Base-by-base conservation (phyloP, 2,329 filamentous ascomycete species). In the Huntiella moniliformis region DNA sequence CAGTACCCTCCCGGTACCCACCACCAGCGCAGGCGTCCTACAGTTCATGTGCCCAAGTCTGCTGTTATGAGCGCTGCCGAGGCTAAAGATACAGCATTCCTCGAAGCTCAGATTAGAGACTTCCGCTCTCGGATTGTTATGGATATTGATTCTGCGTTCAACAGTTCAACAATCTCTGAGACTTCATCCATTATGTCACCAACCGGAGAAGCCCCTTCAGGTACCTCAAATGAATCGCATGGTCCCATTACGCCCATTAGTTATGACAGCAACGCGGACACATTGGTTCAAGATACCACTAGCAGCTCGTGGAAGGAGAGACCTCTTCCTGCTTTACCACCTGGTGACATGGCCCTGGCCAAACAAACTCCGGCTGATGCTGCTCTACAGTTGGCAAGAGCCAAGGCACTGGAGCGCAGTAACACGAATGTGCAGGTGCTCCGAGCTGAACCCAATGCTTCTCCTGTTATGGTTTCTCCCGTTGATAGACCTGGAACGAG, bases 101-200 rank as follows among this genome's bases (percentile, higher is more conserved):
- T 70, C 54, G 78, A 74, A 53, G 84, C 86, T 49, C 87, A 94
- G 57, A 73, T 91, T 45, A 72, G 84, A 5, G 79, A 88, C 54
- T 80, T 92, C 48, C 93, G 85, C 54, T 39, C 37, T 54, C 85
- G 85, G 54, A 77, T 95, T 51, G 84, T 85, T 42, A 84, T 85
- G 60, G 83, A 91, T 49, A 92, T 87, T 56, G 87, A 96, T 56
- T 83, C 91, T 55, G 87, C 87, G 1, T 95, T 96, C 64, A 87
- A 84, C 56, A 77, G 80, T 53, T 70, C 67, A 7, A 53, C 73
- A 8, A 60, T 71, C 11, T 57, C 60, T 13, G 61, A 63, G 12
- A 22, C 38, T 3, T 47, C 41, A 4, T 31, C 34, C 12, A 28
- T 28, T 28, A 3, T 28, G 22, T 28, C 22, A 8, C 22, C 22